Evolutionary conservation across 140 eudicot genomes (phyloP), one percentile per base, ranked within the genome.

Genomic region (Oenanthe javanica): DNA sequence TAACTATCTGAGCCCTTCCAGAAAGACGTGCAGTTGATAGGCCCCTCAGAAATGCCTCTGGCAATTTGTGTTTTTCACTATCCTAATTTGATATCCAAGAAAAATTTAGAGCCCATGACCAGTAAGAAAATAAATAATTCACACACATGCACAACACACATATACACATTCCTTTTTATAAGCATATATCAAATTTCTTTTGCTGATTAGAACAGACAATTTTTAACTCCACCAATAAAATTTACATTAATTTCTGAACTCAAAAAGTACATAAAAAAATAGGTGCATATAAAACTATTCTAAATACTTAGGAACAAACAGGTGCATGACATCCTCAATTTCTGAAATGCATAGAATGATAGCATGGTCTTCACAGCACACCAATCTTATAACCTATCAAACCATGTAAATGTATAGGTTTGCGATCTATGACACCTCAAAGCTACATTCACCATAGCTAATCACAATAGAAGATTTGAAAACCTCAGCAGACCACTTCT

Each of bases 1-100:
- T 52, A 79, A 88, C 86, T 61, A 88, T 84, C 81, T 93, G 95
- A 75, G 96, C 98, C 85, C 98, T 91, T 83, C 98, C 98, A 80
- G 89, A 84, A 77, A 93, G 95, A 83, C 87, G 90, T 59, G 98
- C 98, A 78, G 85, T 88, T 48, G 96, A 84, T 77, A 93, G 98
- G 42, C 98, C 98, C 84, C 89, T 88, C 31, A 88, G 6, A 79
- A 93, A 93, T 83, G 91, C 87, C 11, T 88, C 92, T 13, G 97
- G 98, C 86, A 93, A 80, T 40, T 49, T 69, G 80, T 82, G 81
- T 50, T 88, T 90, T 82, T 48, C 19, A 55, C 77, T 78, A 79
- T 84, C 84, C 97, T 92, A 85, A 80, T 81, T 84, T 77, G 64
- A 77, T 51, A 51, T 8, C 79, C 76, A 43, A 2, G 10, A 19